A percentile compares a stretch with the other conserved stretches of the same genome.
phyloP scores from a whole-genome alignment of 192 early-diverging fungal species.

The Coemansia erecta region DNA sequence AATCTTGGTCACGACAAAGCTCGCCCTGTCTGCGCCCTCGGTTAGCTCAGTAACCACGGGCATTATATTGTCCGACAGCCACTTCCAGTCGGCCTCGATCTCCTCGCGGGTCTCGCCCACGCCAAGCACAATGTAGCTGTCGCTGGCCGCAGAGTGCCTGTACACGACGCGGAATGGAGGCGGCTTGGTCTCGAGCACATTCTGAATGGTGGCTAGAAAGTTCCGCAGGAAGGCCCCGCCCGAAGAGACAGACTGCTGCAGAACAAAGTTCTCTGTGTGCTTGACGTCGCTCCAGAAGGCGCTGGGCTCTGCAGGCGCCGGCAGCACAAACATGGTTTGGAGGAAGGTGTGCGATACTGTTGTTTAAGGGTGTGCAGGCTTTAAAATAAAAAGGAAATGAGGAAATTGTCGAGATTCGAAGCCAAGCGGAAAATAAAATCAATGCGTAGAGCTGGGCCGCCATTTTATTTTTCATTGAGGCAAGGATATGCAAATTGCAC shows the following conservation, averaged over 20 bases:
- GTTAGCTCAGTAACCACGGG: conserved; percentile 71
- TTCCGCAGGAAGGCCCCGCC: conserved; percentile 60
- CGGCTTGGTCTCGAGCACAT: conserved; percentile 93
- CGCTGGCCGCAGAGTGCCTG: conserved; percentile 56
- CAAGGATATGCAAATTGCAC: not conserved
- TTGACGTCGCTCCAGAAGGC: conserved; percentile 70
- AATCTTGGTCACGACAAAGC: conserved; percentile 89
- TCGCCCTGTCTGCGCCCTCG: conserved; percentile 73
- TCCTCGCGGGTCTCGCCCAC: conserved; percentile 78
- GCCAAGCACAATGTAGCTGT: conserved; percentile 75
- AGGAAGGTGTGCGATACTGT: no score
- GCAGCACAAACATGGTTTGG: conserved; percentile 51
- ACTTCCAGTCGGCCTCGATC: conserved; percentile 88
- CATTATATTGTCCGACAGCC: conserved; percentile 80
- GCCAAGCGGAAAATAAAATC: not conserved
- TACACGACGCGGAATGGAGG: conserved; percentile 87
- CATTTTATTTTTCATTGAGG: not conserved
- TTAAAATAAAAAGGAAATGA: not conserved
- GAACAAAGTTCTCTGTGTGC: conserved; percentile 61
- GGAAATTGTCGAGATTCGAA: not conserved
- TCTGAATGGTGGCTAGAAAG: conserved; percentile 88
- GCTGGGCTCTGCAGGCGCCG: conserved; percentile 53
- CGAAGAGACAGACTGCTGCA: conserved; percentile 67
- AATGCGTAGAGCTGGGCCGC: not conserved
- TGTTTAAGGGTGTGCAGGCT: not conserved